These are phyloP conservation scores for Ceratocystis cacaofunesta DNA, from an alignment of 2,329 filamentous ascomycete genomes.

Conservation along the genomic window DNA sequence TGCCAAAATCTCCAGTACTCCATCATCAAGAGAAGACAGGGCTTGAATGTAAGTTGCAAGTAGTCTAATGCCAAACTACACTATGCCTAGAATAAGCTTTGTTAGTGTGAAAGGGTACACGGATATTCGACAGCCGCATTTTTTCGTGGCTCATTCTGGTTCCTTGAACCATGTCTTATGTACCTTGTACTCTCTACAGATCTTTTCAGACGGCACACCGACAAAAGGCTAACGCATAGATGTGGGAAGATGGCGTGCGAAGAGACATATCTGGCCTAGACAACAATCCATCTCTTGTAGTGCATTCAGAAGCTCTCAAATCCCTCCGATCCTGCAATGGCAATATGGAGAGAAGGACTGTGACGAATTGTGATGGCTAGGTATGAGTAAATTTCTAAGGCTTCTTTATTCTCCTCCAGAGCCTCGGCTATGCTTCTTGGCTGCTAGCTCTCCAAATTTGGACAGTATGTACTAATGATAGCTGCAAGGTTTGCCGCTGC, in stretches of 20 bases:
- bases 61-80: not conserved
- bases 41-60: too few species aligned
- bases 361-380: not conserved
- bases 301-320: not conserved
- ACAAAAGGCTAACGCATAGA: not conserved
- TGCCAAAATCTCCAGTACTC: too few species aligned
- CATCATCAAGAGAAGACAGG: too few species aligned
- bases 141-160: not conserved
- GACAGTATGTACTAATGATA: too few species aligned
- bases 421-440: too few species aligned
- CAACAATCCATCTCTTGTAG: not conserved
- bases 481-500: not conserved
- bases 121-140: not conserved
- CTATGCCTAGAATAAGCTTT: not conserved
- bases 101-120: not conserved
- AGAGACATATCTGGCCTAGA: not conserved
- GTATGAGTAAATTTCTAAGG: not conserved
- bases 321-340: not conserved
- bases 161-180: not conserved
- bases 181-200: not conserved
- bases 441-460: not conserved
- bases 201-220: not conserved
- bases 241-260: not conserved
- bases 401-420: too few species aligned
- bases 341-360: not conserved